phyloP scores from a whole-genome alignment of 768 basidiomycete genomes.

The Dacryopinax spathularia region DNA sequence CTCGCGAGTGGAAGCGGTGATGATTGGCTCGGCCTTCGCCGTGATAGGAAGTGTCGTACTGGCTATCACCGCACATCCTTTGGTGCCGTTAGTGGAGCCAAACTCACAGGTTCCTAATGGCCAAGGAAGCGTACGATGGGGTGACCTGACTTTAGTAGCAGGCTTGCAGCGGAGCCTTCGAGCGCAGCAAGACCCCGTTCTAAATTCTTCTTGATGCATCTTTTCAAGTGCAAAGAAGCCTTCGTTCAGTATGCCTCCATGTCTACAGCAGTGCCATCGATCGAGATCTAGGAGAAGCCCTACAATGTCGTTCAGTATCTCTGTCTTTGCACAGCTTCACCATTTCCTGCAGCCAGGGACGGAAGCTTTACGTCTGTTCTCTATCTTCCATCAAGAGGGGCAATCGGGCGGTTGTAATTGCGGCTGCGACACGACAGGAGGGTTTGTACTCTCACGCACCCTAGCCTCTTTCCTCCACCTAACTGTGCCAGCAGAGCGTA shows the following conservation, averaged over 20 bases:
- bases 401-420: background rate
- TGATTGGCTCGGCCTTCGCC: too few relatives aligned
- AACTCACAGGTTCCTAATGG: background rate
- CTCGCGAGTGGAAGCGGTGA: too few relatives aligned
- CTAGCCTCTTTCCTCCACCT: background rate
- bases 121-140: background rate
- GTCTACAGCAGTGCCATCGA: conserved; percentile 1
- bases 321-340: too few relatives aligned
- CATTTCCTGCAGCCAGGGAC: background rate
- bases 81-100: background rate
- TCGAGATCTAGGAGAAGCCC: background rate
- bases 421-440: too few relatives aligned
- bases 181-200: background rate
- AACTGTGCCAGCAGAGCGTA: background rate
- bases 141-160: background rate
- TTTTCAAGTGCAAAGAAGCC: background rate
- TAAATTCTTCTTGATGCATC: background rate
- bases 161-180: background rate
- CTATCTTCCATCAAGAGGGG: background rate
- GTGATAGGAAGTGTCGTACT: too few relatives aligned
- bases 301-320: too few relatives aligned
- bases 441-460: too few relatives aligned
- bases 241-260: background rate
- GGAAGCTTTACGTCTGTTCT: background rate
- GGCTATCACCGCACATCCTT: too few relatives aligned